These are phyloP conservation scores for Lepraria neglecta DNA, from an alignment of 495 filamentous ascomycete genomes.

Conservation along the genomic window DNA sequence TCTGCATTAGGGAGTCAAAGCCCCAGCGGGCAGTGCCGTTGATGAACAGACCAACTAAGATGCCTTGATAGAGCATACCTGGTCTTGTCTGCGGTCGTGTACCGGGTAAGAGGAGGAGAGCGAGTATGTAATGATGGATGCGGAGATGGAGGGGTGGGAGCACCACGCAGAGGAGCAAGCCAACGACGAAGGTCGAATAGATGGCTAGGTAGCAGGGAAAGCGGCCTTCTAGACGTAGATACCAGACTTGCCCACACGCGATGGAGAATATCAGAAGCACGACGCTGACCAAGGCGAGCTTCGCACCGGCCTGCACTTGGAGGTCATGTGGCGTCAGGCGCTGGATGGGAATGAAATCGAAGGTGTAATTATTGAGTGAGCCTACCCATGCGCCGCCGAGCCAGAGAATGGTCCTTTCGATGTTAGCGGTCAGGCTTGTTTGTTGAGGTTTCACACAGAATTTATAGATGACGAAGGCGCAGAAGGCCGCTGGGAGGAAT, in stretches of 20 bases:
- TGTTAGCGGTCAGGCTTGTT: constrained; percentile 49
- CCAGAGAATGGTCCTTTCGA: constrained; percentile 68
- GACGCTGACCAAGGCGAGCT: constrained; percentile 61
- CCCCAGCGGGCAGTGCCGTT: constrained; percentile 93
- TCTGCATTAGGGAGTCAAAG: constrained; percentile 86
- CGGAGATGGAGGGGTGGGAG: constrained; percentile 79
- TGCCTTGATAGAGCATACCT: constrained; percentile 72
- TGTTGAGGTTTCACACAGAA: constrained; percentile 55
- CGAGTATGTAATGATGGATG: constrained; percentile 93
- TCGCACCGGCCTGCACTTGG: constrained; percentile 68
- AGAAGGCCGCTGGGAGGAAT: constrained; percentile 70
- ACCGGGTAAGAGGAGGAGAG: constrained; percentile 73
- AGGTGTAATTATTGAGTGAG: constrained; percentile 74
- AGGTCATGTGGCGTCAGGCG: constrained; percentile 73
- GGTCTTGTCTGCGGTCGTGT: constrained; percentile 78
- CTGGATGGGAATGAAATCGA: constrained; percentile 75
- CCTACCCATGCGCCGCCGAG: constrained; percentile 72
- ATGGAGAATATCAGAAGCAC: constrained; percentile 54
- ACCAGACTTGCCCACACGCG: constrained; percentile 62
- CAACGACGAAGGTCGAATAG: constrained; percentile 56
- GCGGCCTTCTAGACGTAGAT: constrained; percentile 65
- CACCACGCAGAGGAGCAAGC: constrained; percentile 57
- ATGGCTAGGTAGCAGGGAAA: constrained; percentile 65
- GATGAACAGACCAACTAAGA: constrained; percentile 85
- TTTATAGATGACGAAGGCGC: constrained; percentile 66